Evolutionary conservation across 768 basidiomycete genomes (phyloP), one percentile per base, ranked within the genome.

Genomic region (Nevesoporus exiguus): DNA sequence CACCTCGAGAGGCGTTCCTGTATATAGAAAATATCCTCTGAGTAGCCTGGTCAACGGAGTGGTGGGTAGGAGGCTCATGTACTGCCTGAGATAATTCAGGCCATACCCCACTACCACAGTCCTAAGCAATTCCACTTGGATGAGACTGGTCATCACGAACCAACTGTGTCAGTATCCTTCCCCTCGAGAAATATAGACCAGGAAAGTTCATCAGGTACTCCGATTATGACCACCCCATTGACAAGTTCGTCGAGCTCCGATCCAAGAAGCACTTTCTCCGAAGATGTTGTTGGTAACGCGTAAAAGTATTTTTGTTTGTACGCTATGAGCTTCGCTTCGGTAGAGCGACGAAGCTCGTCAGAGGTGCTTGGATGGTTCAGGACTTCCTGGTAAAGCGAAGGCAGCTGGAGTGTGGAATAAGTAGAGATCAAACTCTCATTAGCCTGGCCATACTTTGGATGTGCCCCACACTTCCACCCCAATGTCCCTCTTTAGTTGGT

Each of bases 171-270:
- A 36, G 74, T 78, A 65, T 98, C 86, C 51, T 74, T 80, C 56
- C 82, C 79, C 63, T 98, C 92, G 41, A 98, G 75, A 56, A 78
- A 83, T 4, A 88, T 68, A 25, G 72, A 76, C 96, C 97, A 99
- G 0, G 90, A 93, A 24, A 86, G 66, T 63, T 91, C 86, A 61
- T 97, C 88, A 0, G 84, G 80, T 9, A 94, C 80, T 15, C 77
- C 75, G 19, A 99, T 75, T 7, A 96, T 71, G 3, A 97, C 80
- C 29, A 84, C 81, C 3, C 93, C 94, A 15, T 81, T 74, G 2
- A 90, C 78, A 30, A 97, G 72, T 17, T 82, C 81, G 39, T 91
- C 82, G 11, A 97, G 75, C 59, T 91, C 85, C 9, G 68, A 63
- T n/a, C 82, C 72, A 9, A 88, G 65, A 22, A 66, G 61, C 17